Conservation (phyloP, 2,329 filamentous ascomycete species). For the Malbranchea cinnamomea region DNA sequence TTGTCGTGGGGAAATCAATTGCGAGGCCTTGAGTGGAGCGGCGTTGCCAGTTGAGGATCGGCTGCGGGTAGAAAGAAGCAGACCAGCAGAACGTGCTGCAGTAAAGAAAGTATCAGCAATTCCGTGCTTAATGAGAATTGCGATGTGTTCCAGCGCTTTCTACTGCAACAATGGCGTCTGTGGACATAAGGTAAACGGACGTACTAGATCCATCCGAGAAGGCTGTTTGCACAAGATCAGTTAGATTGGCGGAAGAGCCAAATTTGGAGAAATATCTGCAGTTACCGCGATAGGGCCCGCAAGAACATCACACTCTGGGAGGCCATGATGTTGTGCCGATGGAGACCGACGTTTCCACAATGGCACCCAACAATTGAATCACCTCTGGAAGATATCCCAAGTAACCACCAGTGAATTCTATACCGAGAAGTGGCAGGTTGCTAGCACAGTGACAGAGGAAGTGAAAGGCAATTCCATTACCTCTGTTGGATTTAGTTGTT, state of each 20-base stretch:
- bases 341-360: not conserved
- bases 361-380: too few species aligned
- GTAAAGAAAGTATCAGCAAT: too few species aligned
- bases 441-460: too few species aligned
- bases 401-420: too few species aligned
- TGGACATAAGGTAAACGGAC: constrained; percentile 10
- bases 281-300: constrained; percentile 28
- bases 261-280: constrained; percentile 5
- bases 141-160: not conserved
- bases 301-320: constrained; percentile 22
- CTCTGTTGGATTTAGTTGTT: too few species aligned
- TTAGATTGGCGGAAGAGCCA: not conserved
- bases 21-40: constrained; percentile 69
- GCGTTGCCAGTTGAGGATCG: constrained; percentile 61
- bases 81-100: constrained; percentile 61
- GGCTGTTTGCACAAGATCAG: constrained; percentile 29
- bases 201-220: constrained; percentile 61
- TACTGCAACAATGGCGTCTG: not conserved
- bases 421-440: too few species aligned
- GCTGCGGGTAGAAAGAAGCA: constrained; percentile 83
- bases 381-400: too few species aligned
- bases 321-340: constrained; percentile 12
- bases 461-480: too few species aligned
- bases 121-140: too few species aligned
- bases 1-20: constrained; percentile 71